phyloP scores from a whole-genome alignment of 2,329 filamentous ascomycete genomes.

The Sporothrix humicola region DNA sequence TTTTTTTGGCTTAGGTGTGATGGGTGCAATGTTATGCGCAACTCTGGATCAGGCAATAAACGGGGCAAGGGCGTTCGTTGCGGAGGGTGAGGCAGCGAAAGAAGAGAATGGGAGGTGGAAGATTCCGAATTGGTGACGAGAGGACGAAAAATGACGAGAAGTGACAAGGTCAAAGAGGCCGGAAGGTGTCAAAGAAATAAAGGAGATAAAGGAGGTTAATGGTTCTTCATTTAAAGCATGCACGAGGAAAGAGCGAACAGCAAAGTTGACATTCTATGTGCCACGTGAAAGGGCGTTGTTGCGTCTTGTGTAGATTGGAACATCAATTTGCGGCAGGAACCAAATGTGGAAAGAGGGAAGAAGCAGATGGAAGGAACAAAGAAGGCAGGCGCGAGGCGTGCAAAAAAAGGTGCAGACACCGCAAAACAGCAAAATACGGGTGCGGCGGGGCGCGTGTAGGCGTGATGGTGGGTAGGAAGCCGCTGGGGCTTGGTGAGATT shows the following conservation, averaged over 20 bases:
- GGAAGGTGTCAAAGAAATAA: conserved; percentile 1
- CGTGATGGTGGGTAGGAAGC: conserved; percentile 15
- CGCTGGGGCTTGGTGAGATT: conserved; percentile 1
- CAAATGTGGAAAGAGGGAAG: conserved; percentile 29
- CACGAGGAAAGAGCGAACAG: conserved; percentile 21
- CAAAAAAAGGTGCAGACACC: neutral
- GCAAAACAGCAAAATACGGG: neutral
- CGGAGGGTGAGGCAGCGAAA: neutral
- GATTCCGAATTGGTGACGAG: neutral
- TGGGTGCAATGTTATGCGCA: conserved; percentile 26
- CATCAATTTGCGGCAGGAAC: conserved; percentile 17
- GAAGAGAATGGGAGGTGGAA: neutral
- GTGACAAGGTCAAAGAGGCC: neutral
- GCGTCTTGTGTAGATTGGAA: conserved; percentile 23
- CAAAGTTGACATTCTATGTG: conserved; percentile 14
- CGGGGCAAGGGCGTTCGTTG: neutral
- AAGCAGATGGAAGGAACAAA: conserved; percentile 20
- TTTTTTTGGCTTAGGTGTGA: neutral
- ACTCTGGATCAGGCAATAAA: conserved; percentile 23
- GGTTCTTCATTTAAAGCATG: conserved; percentile 18
- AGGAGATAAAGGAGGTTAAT: conserved; percentile 13
- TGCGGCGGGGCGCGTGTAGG: neutral
- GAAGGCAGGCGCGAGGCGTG: conserved; percentile 6
- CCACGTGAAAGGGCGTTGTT: conserved; percentile 26
- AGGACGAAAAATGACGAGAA: neutral